Evolutionary conservation across 2,329 filamentous ascomycete genomes (phyloP), one percentile per base, ranked within the genome.

Genomic region (Paecilomyces niveus): DNA sequence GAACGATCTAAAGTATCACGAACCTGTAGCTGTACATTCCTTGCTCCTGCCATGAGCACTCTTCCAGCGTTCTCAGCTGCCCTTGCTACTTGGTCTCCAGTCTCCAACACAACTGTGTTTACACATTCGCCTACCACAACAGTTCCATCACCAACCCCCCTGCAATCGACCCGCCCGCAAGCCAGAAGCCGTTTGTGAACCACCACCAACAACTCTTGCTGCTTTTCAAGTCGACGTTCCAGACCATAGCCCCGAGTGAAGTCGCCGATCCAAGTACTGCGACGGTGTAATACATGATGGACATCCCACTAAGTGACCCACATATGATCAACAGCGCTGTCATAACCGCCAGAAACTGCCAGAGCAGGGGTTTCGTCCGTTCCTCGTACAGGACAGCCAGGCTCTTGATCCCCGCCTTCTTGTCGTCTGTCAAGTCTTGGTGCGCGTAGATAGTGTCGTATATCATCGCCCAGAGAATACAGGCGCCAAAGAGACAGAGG

Each of bases 401-500:
- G 68, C 87, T 91, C 78, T 94, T 95, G 76, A 96, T 93, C 10
- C 91, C 91, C 0, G 87, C 90, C 72, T 91, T 92, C 61, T 81
- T 86, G 69, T 96, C 91, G 65, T 95, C 90, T 68, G 87, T 87
- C 72, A 94, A 89, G 67, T 96, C 91, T 86, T 94, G 92, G 71
- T 95, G 91, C 13, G 91, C 91, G 72, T 96, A 96, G 31, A 96
- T 91, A 86, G 93, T 95, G 72, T 96, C 91, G 72, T 95, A 96
- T 49, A 95, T 75, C 26, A 95, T 82, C 0, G 90, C 94, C 91
- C 91, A 96, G 2, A 57, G 15, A 10, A 24, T 31, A 15, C 15
- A 49, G 15, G 18, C 55, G 2, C n/a, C 9, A 33, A 54, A 26
- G 2, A 54, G 53, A 39, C n/a, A 55, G 13, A 35, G 24, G 21